phyloP scores from a whole-genome alignment of 78 protist species.

The Salpingoeca rosetta region DNA sequence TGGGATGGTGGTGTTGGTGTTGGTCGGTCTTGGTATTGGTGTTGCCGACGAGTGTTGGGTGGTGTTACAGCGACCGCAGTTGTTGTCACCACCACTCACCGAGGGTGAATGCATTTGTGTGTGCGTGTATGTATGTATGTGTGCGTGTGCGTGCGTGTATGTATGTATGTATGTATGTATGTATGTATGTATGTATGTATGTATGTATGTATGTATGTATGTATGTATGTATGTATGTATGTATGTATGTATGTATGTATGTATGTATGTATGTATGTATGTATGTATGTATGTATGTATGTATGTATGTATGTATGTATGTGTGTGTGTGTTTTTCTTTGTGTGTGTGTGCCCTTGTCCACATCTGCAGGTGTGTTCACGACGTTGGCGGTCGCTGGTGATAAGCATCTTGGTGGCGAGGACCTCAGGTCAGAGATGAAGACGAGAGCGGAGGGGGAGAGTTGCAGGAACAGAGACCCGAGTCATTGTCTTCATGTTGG shows the following conservation, averaged over 20 bases:
- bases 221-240: background rate
- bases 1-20: background rate
- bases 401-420: background rate
- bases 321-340: background rate
- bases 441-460: too few relatives aligned
- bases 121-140: background rate
- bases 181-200: background rate
- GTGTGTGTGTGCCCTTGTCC: background rate
- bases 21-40: background rate
- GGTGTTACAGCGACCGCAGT: background rate
- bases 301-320: background rate
- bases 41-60: background rate
- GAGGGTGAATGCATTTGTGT: background rate
- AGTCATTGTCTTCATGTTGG: too few relatives aligned
- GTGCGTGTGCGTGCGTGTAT: background rate
- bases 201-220: background rate
- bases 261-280: background rate
- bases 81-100: background rate
- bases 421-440: background rate
- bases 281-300: background rate
- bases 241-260: background rate
- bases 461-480: too few relatives aligned
- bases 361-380: background rate
- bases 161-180: conserved; percentile 6
- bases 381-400: background rate